These are phyloP conservation scores for Globisporangium irregulare DNA, from an alignment of 352 stramenopile species.

Conservation along the genomic window DNA sequence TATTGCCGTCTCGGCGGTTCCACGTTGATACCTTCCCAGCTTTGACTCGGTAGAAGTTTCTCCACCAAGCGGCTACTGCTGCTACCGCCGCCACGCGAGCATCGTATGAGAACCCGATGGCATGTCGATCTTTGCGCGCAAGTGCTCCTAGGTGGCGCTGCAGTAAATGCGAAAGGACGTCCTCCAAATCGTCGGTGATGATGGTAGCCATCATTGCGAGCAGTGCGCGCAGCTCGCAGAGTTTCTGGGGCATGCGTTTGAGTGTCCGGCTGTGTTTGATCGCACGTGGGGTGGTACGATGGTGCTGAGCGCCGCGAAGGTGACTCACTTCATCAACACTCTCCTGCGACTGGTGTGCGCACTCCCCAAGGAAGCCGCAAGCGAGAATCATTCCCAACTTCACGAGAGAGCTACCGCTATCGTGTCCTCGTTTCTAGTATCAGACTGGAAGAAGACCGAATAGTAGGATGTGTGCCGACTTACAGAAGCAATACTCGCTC, in stretches of 20 bases:
- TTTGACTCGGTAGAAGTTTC: too few relatives aligned
- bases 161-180: background rate
- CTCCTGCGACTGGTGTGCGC: background rate
- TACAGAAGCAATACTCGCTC: too few relatives aligned
- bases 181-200: background rate
- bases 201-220: background rate
- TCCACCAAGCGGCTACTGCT: background rate
- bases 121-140: background rate
- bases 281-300: slow-evolving; percentile 8
- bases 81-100: too few relatives aligned
- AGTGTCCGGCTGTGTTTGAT: slow-evolving; percentile 4
- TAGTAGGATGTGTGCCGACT: background rate
- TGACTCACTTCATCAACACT: slow-evolving; percentile 5
- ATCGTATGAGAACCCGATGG: background rate
- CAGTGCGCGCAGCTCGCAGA: background rate
- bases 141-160: background rate
- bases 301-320: background rate
- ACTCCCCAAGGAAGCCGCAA: background rate
- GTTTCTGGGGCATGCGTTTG: slow-evolving; percentile 8
- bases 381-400: too few relatives aligned
- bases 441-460: background rate
- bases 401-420: background rate
- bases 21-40: too few relatives aligned
- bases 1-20: too few relatives aligned
- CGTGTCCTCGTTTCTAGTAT: background rate